phyloP scores from a whole-genome alignment of 1,284 basidiomycete species.

The Ustilago crameri region DNA sequence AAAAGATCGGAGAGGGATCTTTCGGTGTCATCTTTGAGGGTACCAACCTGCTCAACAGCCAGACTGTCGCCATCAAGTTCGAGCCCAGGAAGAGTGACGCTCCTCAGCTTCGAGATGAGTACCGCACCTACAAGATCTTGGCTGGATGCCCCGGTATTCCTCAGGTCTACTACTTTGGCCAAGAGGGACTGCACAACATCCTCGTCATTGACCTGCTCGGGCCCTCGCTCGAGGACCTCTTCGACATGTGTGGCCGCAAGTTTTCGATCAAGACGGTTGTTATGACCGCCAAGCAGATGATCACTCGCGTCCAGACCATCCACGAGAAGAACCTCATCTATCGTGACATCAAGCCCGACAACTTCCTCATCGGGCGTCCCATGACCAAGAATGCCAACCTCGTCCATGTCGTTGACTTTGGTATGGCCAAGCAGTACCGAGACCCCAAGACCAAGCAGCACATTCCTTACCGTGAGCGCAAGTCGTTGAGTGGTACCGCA shows the following conservation, averaged over 20 bases:
- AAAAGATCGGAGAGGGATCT: slow-evolving; percentile 75
- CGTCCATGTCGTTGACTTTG: slow-evolving; percentile 91
- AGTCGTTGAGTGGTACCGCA: slow-evolving; percentile 87
- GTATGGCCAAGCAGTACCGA: slow-evolving; percentile 97
- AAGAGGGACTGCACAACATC: slow-evolving; percentile 96
- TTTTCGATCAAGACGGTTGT: slow-evolving; percentile 95
- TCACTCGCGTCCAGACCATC: slow-evolving; percentile 83
- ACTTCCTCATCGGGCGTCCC: slow-evolving; percentile 91
- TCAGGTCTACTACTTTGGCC: slow-evolving; percentile 96
- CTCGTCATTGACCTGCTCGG: slow-evolving; percentile 95
- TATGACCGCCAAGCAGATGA: slow-evolving; percentile 95
- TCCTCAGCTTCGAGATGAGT: slow-evolving; percentile 94
- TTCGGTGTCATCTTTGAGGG: slow-evolving; percentile 98
- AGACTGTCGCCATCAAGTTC: slow-evolving; percentile 98
- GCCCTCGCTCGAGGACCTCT: slow-evolving; percentile 90
- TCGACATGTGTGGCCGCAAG: slow-evolving; percentile 94
- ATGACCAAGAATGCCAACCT: slow-evolving; percentile 85
- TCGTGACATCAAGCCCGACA: slow-evolving; percentile 97
- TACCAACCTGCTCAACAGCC: slow-evolving; percentile 91
- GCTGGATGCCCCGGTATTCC: slow-evolving; percentile 92
- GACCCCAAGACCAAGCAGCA: slow-evolving; percentile 97
- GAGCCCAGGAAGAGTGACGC: slow-evolving; percentile 96
- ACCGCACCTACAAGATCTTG: slow-evolving; percentile 94
- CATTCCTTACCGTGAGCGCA: slow-evolving; percentile 94
- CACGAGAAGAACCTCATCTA: slow-evolving; percentile 98